phyloP scores from a whole-genome alignment of 1,284 basidiomycete species.

The Apiotrichum mycotoxinovorans region DNA sequence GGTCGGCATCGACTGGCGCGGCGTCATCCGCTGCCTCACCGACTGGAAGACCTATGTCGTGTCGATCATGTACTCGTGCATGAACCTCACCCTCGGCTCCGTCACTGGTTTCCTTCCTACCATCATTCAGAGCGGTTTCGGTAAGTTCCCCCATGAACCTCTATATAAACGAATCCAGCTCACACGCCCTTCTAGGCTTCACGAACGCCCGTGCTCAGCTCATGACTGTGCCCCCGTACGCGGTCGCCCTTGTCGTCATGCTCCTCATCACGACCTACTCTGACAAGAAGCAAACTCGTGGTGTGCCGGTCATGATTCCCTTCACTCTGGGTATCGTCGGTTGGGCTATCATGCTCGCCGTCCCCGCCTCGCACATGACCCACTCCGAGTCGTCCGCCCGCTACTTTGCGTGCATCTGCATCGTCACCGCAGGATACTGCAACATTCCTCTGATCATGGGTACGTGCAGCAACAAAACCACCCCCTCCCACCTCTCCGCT shows the following conservation, averaged over 20 bases:
- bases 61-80: conserved; percentile 63
- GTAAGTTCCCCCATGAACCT: conserved; percentile 5
- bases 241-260: conserved; percentile 65
- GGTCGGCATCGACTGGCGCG: conserved; percentile 48
- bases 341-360: conserved; percentile 47
- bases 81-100: conserved; percentile 69
- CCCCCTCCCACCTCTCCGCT: not conserved
- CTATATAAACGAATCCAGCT: not conserved
- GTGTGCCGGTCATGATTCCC: conserved; percentile 42
- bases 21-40: conserved; percentile 61
- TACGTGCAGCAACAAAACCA: conserved; percentile 3
- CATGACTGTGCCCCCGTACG: conserved; percentile 77
- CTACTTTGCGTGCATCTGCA: conserved; percentile 50
- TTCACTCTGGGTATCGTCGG: conserved; percentile 49
- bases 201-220: conserved; percentile 55
- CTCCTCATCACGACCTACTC: conserved; percentile 63
- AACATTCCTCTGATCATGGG: conserved; percentile 44
- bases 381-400: conserved; percentile 36
- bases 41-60: conserved; percentile 58
- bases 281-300: conserved; percentile 68
- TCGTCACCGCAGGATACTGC: conserved; percentile 48
- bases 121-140: conserved; percentile 57
- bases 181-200: conserved; percentile 48
- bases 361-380: conserved; percentile 34
- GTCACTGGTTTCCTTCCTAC: conserved; percentile 81